Conservation (phyloP, 73 alveolate species). For the Paramecium caudatum region DNA sequence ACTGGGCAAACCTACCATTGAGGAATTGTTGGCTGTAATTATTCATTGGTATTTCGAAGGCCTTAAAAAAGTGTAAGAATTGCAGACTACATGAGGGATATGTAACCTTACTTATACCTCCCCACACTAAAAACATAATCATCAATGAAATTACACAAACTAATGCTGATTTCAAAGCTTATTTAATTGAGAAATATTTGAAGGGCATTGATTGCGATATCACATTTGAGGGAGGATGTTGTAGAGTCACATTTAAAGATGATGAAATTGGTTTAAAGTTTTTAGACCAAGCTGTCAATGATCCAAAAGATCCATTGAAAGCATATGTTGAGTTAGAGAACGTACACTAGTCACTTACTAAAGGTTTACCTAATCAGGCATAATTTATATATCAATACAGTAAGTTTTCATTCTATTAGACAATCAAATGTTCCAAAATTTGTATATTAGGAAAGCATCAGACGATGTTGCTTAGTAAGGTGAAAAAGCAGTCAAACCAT, state of each 20-base stretch:
- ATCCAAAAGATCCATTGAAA: slow-evolving; percentile 57
- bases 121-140: slow-evolving; percentile 46
- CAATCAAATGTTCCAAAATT: slow-evolving; percentile 52
- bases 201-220: slow-evolving; percentile 30
- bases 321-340: slow-evolving; percentile 67
- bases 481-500: slow-evolving; percentile 3
- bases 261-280: slow-evolving; percentile 59
- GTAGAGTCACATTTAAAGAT: slow-evolving; percentile 65
- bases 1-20: slow-evolving; percentile 16
- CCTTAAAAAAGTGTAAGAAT: slow-evolving; percentile 49
- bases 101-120: slow-evolving; percentile 26
- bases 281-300: slow-evolving; percentile 53
- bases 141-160: slow-evolving; percentile 44
- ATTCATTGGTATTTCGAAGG: neutral
- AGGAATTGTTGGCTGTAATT: slow-evolving; percentile 25
- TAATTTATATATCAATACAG: neutral
- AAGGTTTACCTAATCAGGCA: neutral
- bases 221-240: slow-evolving; percentile 67
- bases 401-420: neutral
- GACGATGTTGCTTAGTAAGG: neutral
- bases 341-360: slow-evolving; percentile 49
- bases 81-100: slow-evolving; percentile 51
- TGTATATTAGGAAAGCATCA: slow-evolving; percentile 63
- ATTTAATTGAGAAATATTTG: slow-evolving; percentile 1
- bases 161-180: slow-evolving; percentile 57